Evolutionary conservation across 331 rosid species (phyloP), one percentile per base, ranked within the genome.

Genomic region (Spiraea crenata): DNA sequence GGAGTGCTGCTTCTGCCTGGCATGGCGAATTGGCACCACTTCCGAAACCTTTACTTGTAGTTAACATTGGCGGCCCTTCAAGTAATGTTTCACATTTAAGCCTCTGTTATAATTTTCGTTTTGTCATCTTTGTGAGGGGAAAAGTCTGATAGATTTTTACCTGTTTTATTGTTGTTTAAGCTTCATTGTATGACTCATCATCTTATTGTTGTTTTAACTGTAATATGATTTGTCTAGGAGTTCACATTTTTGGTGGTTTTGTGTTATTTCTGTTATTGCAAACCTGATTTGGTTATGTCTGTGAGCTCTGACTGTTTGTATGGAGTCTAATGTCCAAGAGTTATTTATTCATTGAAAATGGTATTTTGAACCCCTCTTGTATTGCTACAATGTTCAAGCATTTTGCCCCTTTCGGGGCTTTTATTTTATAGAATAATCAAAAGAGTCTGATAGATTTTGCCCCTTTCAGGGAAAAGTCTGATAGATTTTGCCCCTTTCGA

Each of bases 21-120:
- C 89, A 82, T 72, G 77, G 87, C 51, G 87, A 87, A 75, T 75
- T 95, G 41, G 90, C 87, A 70, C 78, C 77, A 38, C 85, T 95
- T 71, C 93, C 95, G 1, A 89, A 83, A 82, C 99, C 99, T 56
- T 85, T 95, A 78, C 93, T 89, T 65, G 90, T 95, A 80, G 91
- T 91, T 73, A 95, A 91, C 74, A 50, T 85, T 15, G 96, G 99
- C 63, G 96, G 97, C 61, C 95, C 99, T 76, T 78, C 89, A 68
- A 79, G 96, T 95, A 87, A 81, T 73, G 78, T 57, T 48, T 54
- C 67, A 34, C 73, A n/a, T 31, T 31, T 3, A 34, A 15, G 13
- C 17, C 38, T 38, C 65, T 41, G 31, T 48, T 65, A 55, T 25
- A 6, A 5, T 45, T 37, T 75, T 59, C 62, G 58, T 45, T 56